phyloP scores from a whole-genome alignment of 2,329 filamentous ascomycete species.

The Microdochium trichocladiopsis region DNA sequence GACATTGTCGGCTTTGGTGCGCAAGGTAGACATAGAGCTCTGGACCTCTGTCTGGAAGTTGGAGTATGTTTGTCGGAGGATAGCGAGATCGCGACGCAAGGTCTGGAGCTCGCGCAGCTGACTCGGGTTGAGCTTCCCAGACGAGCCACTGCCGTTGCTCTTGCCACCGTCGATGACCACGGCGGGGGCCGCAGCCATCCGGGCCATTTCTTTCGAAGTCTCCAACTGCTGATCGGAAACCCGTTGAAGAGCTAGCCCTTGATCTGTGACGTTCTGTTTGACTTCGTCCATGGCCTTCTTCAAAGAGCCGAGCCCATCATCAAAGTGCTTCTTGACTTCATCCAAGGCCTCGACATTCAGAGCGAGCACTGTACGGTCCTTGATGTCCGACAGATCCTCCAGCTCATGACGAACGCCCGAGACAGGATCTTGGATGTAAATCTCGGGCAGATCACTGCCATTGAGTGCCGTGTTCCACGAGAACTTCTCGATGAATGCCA shows the following conservation, averaged over 20 bases:
- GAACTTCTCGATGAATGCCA: constrained; percentile 98
- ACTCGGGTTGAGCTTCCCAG: constrained; percentile 41
- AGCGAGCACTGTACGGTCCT: constrained; percentile 90
- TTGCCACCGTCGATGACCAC: constrained; percentile 43
- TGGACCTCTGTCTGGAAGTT: constrained; percentile 85
- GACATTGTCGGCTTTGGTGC: constrained; percentile 73
- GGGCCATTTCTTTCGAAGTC: constrained; percentile 77
- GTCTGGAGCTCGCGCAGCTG: constrained; percentile 75
- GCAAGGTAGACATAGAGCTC: constrained; percentile 76
- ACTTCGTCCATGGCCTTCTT: constrained; percentile 81
- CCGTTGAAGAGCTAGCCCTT: constrained; percentile 72
- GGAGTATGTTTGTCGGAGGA: constrained; percentile 88
- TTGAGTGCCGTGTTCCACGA: constrained; percentile 98
- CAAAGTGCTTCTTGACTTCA: constrained; percentile 93
- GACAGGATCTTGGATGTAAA: constrained; percentile 93
- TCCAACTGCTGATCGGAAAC: constrained; percentile 90
- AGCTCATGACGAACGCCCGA: constrained; percentile 96
- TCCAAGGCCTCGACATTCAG: constrained; percentile 89
- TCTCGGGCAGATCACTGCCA: constrained; percentile 86
- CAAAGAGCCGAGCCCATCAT: constrained; percentile 78
- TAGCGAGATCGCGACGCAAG: constrained; percentile 80
- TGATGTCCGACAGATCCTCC: constrained; percentile 87
- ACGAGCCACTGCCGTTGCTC: constrained; percentile 19
- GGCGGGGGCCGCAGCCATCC: constrained; percentile 40
- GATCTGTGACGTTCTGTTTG: constrained; percentile 75